These are phyloP conservation scores for Nitzschia sp. DNA, from an alignment of 108 stramenopile species.

Conservation along the genomic window DNA sequence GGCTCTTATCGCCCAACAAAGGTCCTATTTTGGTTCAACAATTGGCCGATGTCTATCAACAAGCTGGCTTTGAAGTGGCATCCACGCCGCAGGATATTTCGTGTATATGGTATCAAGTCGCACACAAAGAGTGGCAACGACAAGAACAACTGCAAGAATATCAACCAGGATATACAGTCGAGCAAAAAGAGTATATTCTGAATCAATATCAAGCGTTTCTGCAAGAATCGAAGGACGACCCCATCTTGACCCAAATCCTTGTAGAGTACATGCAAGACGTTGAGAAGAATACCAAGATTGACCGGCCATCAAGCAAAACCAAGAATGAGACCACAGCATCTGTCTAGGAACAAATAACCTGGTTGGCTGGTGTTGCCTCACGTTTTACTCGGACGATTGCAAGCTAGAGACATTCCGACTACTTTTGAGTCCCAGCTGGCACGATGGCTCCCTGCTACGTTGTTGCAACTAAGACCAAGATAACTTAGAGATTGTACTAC, in stretches of 20 bases:
- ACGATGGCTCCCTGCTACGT: too few species aligned
- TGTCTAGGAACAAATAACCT: too few species aligned
- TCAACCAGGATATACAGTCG: conserved; percentile 37
- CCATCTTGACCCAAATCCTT: background rate
- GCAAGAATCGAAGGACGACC: background rate
- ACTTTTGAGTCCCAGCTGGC: too few species aligned
- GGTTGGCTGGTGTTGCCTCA: too few species aligned
- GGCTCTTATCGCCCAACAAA: conserved; percentile 24
- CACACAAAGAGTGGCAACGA: conserved; percentile 34
- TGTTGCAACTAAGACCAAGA: too few species aligned
- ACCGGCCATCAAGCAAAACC: too few species aligned
- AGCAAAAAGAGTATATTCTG: conserved; percentile 41
- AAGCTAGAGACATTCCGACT: too few species aligned
- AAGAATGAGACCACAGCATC: too few species aligned
- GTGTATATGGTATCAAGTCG: conserved; percentile 52
- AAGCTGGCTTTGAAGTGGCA: conserved; percentile 52
- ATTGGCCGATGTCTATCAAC: conserved; percentile 31
- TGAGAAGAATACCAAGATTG: conserved; percentile 8
- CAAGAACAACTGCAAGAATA: conserved; percentile 41
- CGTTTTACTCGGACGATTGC: too few species aligned
- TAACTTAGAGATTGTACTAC: too few species aligned
- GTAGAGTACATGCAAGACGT: conserved; percentile 10
- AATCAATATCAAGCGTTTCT: conserved; percentile 13
- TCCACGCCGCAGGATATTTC: conserved; percentile 27
- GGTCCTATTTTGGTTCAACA: conserved; percentile 34